These are phyloP conservation scores for Zygosaccharomyces pseudobailii DNA, from an alignment of 1,139 yeast species.

Conservation along the genomic window DNA sequence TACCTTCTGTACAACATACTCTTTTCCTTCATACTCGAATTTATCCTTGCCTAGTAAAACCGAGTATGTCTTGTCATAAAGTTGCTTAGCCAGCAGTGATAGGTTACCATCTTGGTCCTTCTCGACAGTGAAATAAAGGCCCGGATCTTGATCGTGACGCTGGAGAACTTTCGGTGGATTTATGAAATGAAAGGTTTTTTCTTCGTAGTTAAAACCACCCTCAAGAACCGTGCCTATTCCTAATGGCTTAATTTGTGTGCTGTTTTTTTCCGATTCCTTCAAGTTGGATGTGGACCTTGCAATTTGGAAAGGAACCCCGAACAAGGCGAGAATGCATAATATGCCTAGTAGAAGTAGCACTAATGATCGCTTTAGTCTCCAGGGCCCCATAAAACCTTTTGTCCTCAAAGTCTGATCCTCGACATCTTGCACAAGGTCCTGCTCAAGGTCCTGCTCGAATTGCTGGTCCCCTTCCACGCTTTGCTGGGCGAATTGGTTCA, in stretches of 20 bases:
- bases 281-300: not conserved
- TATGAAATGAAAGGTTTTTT: conserved; percentile 31
- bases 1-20: conserved; percentile 21
- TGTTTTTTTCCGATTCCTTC: not conserved
- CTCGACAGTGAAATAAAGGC: conserved; percentile 29
- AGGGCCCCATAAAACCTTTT: not conserved
- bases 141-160: conserved; percentile 34
- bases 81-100: conserved; percentile 28
- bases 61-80: conserved; percentile 20
- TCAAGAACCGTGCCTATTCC: conserved; percentile 25
- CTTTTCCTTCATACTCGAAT: conserved; percentile 26
- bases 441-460: not conserved
- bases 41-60: conserved; percentile 17
- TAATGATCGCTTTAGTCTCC: not conserved
- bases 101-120: conserved; percentile 15
- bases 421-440: not conserved
- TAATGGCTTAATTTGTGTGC: conserved; percentile 12
- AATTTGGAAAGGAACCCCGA: not conserved
- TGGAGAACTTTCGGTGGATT: conserved; percentile 26
- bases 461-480: not conserved
- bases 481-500: conserved; percentile 4
- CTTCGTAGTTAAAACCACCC: conserved; percentile 26
- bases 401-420: not conserved
- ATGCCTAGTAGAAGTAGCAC: not conserved
- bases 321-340: not conserved